A percentile compares a stretch with the other conserved stretches of the same genome.
Evolutionary conservation across 345 rosid species (phyloP).

Genomic region (Salix purpurea): DNA sequence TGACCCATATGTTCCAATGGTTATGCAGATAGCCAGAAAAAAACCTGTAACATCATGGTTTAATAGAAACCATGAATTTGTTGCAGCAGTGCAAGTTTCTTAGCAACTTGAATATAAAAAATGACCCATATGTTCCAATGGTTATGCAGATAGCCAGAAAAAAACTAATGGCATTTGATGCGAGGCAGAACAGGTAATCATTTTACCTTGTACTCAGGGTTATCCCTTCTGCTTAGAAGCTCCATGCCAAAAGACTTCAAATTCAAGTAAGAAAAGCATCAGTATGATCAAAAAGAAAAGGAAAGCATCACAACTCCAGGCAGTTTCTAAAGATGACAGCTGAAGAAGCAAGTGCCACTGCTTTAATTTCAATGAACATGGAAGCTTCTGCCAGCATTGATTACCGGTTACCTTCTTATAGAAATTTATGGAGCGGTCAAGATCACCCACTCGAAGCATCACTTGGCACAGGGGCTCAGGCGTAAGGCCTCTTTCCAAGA

Average conservation of each 20-base stretch:
- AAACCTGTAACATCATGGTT: neutral
- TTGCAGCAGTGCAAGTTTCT: neutral
- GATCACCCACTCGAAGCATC: constrained; percentile 27
- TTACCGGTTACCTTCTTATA: constrained; percentile 18
- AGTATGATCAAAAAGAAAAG: neutral
- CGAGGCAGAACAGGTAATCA: neutral
- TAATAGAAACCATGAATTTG: neutral
- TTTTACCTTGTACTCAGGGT: constrained; percentile 14
- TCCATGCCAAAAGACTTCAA: constrained; percentile 27
- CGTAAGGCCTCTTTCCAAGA: constrained; percentile 17
- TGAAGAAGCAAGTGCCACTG: neutral
- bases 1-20: too few relatives aligned
- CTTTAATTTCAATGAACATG: neutral
- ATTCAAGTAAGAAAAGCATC: constrained; percentile 7
- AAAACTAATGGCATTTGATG: neutral
- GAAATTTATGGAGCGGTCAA: constrained; percentile 15
- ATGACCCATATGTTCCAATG: too few relatives aligned
- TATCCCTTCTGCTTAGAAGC: constrained; percentile 17
- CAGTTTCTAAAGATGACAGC: neutral
- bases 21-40: neutral
- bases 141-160: neutral
- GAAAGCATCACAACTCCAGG: neutral
- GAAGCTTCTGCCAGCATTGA: neutral
- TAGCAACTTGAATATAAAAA: too few relatives aligned
- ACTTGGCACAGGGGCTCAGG: constrained; percentile 24